phyloP scores from a whole-genome alignment of 495 filamentous ascomycete species.

The Penicillium atrosanguineum region DNA sequence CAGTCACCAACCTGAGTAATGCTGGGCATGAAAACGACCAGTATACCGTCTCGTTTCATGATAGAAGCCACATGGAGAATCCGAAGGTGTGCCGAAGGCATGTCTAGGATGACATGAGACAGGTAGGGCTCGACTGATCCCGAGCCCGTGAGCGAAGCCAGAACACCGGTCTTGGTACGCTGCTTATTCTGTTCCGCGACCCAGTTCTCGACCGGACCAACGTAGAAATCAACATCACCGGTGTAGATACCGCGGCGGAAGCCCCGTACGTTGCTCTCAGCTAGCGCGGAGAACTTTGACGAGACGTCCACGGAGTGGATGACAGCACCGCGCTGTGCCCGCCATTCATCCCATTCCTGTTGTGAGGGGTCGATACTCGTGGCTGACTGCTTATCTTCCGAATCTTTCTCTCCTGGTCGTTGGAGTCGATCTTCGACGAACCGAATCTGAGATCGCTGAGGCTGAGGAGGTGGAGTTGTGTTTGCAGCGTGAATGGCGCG shows the following conservation, averaged over 20 bases:
- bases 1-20: constrained; percentile 71
- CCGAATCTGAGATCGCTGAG: constrained; percentile 36
- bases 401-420: constrained; percentile 23
- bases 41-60: constrained; percentile 57
- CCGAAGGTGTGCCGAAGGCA: constrained; percentile 59
- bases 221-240: constrained; percentile 66
- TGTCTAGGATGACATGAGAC: constrained; percentile 65
- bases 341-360: constrained; percentile 44
- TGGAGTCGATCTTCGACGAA: constrained; percentile 29
- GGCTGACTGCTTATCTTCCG: constrained; percentile 1
- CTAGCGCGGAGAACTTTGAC: constrained; percentile 54
- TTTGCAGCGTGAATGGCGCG: constrained; percentile 77
- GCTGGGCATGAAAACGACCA: constrained; percentile 71
- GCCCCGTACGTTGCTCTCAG: constrained; percentile 55
- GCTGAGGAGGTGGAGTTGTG: constrained; percentile 36
- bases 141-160: constrained; percentile 10
- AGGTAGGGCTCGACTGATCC: constrained; percentile 55
- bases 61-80: constrained; percentile 55
- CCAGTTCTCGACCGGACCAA: constrained; percentile 62
- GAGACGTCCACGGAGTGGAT: constrained; percentile 70
- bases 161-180: constrained; percentile 22
- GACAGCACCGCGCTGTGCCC: constrained; percentile 56
- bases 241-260: constrained; percentile 71
- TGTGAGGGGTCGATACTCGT: not conserved
- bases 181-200: constrained; percentile 47